Percentiles rank a stretch among this genome's conserved stretches.
phyloP scores from a whole-genome alignment of 345 rosid genomes.

The Trapa incisa region DNA sequence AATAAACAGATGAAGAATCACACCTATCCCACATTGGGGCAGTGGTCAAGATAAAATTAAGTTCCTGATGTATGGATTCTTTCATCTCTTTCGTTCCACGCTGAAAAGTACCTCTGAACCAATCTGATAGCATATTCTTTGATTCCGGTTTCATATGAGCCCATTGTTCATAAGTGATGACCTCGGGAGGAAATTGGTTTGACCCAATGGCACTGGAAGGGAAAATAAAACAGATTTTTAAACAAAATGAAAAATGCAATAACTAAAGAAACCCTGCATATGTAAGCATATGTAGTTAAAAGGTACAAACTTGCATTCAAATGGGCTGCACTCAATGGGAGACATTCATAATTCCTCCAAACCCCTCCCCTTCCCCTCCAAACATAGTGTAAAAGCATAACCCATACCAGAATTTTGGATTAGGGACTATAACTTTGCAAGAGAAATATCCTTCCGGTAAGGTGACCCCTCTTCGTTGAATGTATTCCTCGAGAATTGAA shows the following conservation, averaged over 20 bases:
- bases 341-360: too few relatives aligned
- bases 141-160: conserved; percentile 49
- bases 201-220: conserved; percentile 39
- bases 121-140: conserved; percentile 42
- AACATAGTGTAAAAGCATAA: background rate
- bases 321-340: too few relatives aligned
- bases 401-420: conserved; percentile 70
- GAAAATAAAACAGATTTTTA: conserved; percentile 3
- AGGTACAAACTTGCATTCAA: background rate
- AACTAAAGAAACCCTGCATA: background rate
- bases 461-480: conserved; percentile 76
- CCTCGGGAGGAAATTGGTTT: conserved; percentile 54
- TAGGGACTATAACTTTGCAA: conserved; percentile 75
- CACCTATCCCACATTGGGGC: conserved; percentile 98
- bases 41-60: conserved; percentile 54
- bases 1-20: conserved; percentile 7
- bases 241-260: background rate
- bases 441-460: conserved; percentile 67
- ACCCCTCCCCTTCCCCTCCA: too few relatives aligned
- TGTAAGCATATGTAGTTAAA: background rate
- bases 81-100: conserved; percentile 75
- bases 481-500: conserved; percentile 70
- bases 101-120: conserved; percentile 69
- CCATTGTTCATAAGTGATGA: conserved; percentile 69
- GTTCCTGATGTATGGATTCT: conserved; percentile 62